Conservation (phyloP, 2,329 filamentous ascomycete genomes). For the Coleophoma eucalyptorum region DNA sequence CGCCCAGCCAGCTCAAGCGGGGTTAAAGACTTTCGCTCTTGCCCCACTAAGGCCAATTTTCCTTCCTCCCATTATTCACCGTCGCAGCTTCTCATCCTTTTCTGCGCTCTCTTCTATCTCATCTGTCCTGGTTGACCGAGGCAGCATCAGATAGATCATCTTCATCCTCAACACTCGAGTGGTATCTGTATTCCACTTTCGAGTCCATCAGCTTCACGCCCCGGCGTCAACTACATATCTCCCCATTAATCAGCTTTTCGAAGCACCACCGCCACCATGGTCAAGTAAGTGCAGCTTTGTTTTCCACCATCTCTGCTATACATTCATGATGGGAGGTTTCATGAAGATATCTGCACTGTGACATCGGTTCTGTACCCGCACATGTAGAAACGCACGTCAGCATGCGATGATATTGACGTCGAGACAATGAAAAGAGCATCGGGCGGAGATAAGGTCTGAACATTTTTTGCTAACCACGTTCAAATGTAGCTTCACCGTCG, state of each 20-base stretch:
- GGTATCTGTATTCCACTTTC: slow-evolving; percentile 16
- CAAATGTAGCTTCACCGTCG: slow-evolving; percentile 86
- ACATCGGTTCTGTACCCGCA: no score
- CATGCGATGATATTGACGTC: no score
- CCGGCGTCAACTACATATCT: slow-evolving; percentile 17
- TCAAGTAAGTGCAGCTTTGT: slow-evolving; percentile 75
- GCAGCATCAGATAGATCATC: slow-evolving; percentile 19
- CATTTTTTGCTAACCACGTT: slow-evolving; percentile 22
- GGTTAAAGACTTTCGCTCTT: background rate
- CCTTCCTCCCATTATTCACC: slow-evolving; percentile 8
- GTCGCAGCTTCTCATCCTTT: slow-evolving; percentile 15
- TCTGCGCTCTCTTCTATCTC: slow-evolving; percentile 20
- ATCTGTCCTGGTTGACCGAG: slow-evolving; percentile 21
- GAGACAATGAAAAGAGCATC: background rate
- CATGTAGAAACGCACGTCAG: no score
- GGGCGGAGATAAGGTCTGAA: slow-evolving; percentile 13
- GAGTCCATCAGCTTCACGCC: slow-evolving; percentile 17
- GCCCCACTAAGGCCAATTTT: slow-evolving; percentile 1
- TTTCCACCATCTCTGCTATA: background rate
- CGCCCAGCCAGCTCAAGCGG: no score
- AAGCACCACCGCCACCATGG: slow-evolving; percentile 91
- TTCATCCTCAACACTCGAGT: slow-evolving; percentile 12
- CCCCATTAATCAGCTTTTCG: slow-evolving; percentile 29
- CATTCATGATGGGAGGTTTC: no score
- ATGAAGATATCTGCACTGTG: no score